phyloP scores from a whole-genome alignment of 2,329 filamentous ascomycete genomes.

The Elsinoe australis region DNA sequence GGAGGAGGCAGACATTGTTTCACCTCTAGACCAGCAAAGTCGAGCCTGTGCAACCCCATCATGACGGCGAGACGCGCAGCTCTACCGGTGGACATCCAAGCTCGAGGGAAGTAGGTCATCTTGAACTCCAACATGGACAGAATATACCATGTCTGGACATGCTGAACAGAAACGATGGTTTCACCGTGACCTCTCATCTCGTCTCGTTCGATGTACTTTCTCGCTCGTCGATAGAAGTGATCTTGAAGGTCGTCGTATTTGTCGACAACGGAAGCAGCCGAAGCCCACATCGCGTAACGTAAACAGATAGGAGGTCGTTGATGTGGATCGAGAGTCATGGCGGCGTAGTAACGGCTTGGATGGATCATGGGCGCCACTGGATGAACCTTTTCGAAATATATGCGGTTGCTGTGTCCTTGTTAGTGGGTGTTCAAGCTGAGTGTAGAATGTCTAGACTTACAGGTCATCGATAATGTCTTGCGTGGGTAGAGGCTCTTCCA shows the following conservation, averaged over 20 bases:
- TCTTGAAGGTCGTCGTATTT: conserved; percentile 74
- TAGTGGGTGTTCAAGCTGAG: too few relatives aligned
- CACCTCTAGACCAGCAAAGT: conserved; percentile 74
- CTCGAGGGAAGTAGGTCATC: conserved; percentile 92
- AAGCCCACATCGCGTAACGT: conserved; percentile 92
- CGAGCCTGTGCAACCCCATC: conserved; percentile 84
- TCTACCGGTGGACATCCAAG: conserved; percentile 85
- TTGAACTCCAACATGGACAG: conserved; percentile 87
- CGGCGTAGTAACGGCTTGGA: conserved; percentile 74
- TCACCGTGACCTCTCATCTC: conserved; percentile 91
- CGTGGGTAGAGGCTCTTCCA: conserved; percentile 73
- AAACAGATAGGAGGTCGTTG: conserved; percentile 80
- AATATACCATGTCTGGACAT: conserved; percentile 77
- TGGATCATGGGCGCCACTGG: conserved; percentile 83
- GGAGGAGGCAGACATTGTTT: conserved; percentile 84
- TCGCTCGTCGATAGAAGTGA: conserved; percentile 79
- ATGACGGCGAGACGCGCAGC: conserved; percentile 77
- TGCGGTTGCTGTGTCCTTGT: conserved; percentile 54
- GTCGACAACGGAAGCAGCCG: conserved; percentile 77
- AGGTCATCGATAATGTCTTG: conserved; percentile 79
- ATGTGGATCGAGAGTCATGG: conserved; percentile 80
- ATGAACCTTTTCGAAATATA: conserved; percentile 88
- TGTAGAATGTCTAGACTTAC: conserved; percentile 43
- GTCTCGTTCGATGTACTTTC: conserved; percentile 84
- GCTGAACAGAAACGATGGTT: conserved; percentile 73